Evolutionary conservation across 352 stramenopile genomes (phyloP).

Genomic region (Halophytophthora batemanensis): DNA sequence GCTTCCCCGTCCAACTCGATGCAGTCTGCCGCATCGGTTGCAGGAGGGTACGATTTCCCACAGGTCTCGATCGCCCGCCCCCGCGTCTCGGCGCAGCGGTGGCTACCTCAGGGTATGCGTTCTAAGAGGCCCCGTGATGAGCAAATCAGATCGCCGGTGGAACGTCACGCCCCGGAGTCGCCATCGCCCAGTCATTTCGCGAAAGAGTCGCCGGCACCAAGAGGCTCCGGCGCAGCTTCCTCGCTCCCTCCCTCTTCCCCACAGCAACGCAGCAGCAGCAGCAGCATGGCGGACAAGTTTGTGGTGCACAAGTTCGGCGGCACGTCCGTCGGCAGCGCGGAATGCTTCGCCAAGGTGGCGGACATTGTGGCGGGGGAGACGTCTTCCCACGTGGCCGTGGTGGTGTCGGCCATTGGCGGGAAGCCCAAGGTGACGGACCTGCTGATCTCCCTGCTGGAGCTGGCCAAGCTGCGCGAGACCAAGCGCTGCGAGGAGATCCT

Average conservation of each 20-base stretch:
- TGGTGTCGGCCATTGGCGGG: constrained; percentile 95
- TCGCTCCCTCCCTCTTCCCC: constrained; percentile 6
- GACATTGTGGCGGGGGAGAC: constrained; percentile 57
- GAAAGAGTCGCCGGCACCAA: constrained; percentile 1
- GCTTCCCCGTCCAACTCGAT: neutral
- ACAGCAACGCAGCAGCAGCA: too few relatives aligned
- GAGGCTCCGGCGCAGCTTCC: neutral
- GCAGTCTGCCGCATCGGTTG: neutral
- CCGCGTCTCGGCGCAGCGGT: neutral
- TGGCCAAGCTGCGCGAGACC: constrained; percentile 83
- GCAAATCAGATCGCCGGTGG: too few relatives aligned
- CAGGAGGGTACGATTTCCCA: neutral
- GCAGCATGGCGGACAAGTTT: constrained; percentile 53
- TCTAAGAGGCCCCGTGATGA: too few relatives aligned
- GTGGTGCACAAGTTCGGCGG: constrained; percentile 98
- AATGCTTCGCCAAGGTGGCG: constrained; percentile 87
- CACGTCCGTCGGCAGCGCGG: constrained; percentile 91
- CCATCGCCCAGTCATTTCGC: constrained; percentile 22
- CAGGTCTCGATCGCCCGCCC: neutral
- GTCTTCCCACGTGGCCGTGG: constrained; percentile 68
- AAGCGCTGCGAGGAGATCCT: constrained; percentile 70
- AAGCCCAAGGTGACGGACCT: constrained; percentile 97
- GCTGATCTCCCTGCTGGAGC: constrained; percentile 87
- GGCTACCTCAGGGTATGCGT: neutral
- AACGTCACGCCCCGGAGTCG: too few relatives aligned